A percentile compares a stretch with the other conserved stretches of the same genome.
phyloP scores from a whole-genome alignment of 371 early-diverging fungal genomes.

The Catenaria anguillulae region DNA sequence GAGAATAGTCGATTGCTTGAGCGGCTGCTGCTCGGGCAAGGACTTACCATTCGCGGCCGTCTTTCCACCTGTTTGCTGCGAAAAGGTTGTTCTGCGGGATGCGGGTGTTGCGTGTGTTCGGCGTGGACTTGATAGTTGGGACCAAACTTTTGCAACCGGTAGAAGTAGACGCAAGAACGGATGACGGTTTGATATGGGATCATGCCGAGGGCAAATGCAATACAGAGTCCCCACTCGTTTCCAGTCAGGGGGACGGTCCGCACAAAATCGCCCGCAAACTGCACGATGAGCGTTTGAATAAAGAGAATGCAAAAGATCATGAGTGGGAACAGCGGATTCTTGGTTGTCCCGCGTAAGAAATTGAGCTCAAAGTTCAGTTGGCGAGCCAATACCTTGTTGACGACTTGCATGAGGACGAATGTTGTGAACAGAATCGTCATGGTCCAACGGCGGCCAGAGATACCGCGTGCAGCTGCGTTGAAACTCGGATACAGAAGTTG shows the following conservation, averaged over 20 bases:
- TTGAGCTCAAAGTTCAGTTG: conserved; percentile 48
- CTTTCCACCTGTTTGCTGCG: too few species aligned
- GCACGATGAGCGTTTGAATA: conserved; percentile 44
- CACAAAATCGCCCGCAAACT: conserved; percentile 46
- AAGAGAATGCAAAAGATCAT: conserved; percentile 37
- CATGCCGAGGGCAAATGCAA: conserved; percentile 45
- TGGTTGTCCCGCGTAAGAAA: conserved; percentile 33
- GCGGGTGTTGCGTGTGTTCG: too few species aligned
- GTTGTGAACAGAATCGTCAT: conserved; percentile 55
- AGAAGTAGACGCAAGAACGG: too few species aligned
- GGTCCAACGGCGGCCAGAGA: too few species aligned
- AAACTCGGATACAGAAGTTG: too few species aligned
- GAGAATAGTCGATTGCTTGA: too few species aligned
- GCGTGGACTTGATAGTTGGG: too few species aligned
- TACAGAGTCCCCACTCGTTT: conserved; percentile 47
- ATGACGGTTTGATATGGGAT: conserved; percentile 24
- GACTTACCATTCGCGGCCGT: too few species aligned
- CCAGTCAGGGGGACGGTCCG: conserved; percentile 30
- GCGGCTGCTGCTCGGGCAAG: too few species aligned
- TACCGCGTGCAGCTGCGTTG: too few species aligned
- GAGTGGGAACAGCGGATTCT: conserved; percentile 41
- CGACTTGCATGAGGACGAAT: conserved; percentile 63
- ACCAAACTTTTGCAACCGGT: too few species aligned
- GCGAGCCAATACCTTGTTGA: conserved; percentile 44
- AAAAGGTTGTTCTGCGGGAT: too few species aligned